Base-by-base conservation (phyloP, 2,329 filamentous ascomycete species). In the Rutstroemia sp. region DNA sequence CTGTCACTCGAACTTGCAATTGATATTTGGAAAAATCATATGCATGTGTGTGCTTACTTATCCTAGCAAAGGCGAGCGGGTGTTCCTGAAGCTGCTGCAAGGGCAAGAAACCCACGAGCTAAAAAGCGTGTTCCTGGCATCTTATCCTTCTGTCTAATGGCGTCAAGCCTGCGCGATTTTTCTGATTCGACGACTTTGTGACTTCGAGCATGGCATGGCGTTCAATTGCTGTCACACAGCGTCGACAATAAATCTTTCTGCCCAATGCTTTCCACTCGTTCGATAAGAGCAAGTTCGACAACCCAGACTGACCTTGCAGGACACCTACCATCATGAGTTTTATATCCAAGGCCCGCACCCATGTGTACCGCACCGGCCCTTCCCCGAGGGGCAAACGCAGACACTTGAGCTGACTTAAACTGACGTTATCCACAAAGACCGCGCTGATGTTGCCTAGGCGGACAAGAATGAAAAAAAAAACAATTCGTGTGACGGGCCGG, bases 71-170 rank as follows among this genome's bases (percentile, higher is more conserved):
- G 2, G 17, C 21, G 19, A 23, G 19, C 42, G 47, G 40, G 27
- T 44, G 51, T 53, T 30, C 51, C 51, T 53, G 51, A 19, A 19
- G n/a, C 42, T 48, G 48, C 51, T 54, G 51, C 44, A 54, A 48
- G 51, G 51, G 51, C 52, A 27, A 48, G 52, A 25, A 21, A 34
- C 9, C 45, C 39, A 34, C 45, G 38, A 21, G 36, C 39, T 21
- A 42, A 53, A 36, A 25, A 9, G 17, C 45, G 27, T 47, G 48
- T 49, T 48, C 16, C 17, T 17, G 21, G 4, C 50, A 52, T 23
- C 12, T 10, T 12, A 19, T 21, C 25, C 44, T 10, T 10, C n/a
- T 44, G 23, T 17, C 14, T 12, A 8, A 47, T 53, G 51, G 44
- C 51, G 51, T 34, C 27, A 53, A 21, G 8, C 19, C 39, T 36